phyloP scores from a whole-genome alignment of 352 stramenopile species.

The Phytophthora colocasiae region DNA sequence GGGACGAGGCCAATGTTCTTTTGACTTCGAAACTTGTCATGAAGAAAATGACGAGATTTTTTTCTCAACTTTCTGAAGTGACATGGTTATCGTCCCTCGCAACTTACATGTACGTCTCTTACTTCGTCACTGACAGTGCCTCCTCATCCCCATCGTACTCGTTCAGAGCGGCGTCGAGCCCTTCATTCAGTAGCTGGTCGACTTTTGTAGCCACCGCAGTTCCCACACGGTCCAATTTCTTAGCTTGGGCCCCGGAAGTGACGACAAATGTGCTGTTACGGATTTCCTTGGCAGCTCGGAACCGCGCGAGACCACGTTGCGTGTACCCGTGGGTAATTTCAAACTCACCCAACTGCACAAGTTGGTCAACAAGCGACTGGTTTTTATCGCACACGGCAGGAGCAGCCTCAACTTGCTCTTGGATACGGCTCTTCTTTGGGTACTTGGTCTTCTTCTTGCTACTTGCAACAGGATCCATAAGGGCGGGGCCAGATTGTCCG shows the following conservation, averaged over 20 bases:
- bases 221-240: constrained; percentile 58
- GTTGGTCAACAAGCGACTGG: constrained; percentile 64
- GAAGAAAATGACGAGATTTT: neutral
- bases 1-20: constrained; percentile 25
- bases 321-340: constrained; percentile 54
- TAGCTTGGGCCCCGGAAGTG: constrained; percentile 64
- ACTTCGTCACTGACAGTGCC: constrained; percentile 23
- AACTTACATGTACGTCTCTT: constrained; percentile 7
- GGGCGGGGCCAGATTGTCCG: neutral
- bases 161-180: constrained; percentile 49
- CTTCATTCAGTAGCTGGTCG: constrained; percentile 62
- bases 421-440: constrained; percentile 43
- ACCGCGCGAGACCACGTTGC: constrained; percentile 59
- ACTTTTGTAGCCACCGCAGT: constrained; percentile 60
- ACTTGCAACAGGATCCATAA: constrained; percentile 35
- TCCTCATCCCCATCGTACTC: constrained; percentile 54
- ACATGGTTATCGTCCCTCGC: neutral
- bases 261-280: constrained; percentile 49
- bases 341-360: constrained; percentile 65
- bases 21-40: constrained; percentile 11
- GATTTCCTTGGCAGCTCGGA: constrained; percentile 71
- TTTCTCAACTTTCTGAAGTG: neutral
- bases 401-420: constrained; percentile 52
- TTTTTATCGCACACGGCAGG: constrained; percentile 52
- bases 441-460: constrained; percentile 41